Percentiles rank a stretch among this genome's conserved stretches.
phyloP scores from a whole-genome alignment of 2,329 filamentous ascomycete genomes.

The Penicillium crustosum region DNA sequence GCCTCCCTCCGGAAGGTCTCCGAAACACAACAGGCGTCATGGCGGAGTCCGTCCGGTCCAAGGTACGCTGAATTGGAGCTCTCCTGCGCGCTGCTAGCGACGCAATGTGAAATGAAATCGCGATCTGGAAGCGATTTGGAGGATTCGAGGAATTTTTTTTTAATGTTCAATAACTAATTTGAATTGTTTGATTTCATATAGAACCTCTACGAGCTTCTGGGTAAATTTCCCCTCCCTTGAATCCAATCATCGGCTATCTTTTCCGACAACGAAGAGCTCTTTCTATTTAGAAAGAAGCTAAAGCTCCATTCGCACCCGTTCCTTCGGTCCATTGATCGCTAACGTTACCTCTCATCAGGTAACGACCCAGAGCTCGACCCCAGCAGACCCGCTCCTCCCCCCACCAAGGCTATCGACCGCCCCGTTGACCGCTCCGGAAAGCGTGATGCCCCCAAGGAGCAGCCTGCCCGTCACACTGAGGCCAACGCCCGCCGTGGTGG shows the following conservation, averaged over 20 bases:
- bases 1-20: constrained; percentile 52
- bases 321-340: constrained; percentile 18
- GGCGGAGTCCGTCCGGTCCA: constrained; percentile 52
- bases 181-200: constrained; percentile 41
- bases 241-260: constrained; percentile 11
- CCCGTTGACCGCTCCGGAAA: constrained; percentile 72
- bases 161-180: constrained; percentile 24
- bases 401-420: constrained; percentile 89
- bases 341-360: constrained; percentile 50
- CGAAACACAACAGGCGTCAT: constrained; percentile 50
- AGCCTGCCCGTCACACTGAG: constrained; percentile 52
- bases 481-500: constrained; percentile 49
- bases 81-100: constrained; percentile 4
- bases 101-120: not conserved
- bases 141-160: constrained; percentile 1
- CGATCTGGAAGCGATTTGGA: constrained; percentile 6
- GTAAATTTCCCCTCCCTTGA: constrained; percentile 56
- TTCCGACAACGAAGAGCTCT: constrained; percentile 11
- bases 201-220: constrained; percentile 98
- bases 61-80: constrained; percentile 43
- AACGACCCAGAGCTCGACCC: constrained; percentile 70
- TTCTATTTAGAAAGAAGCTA: not conserved
- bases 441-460: constrained; percentile 78
- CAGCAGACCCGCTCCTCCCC: constrained; percentile 73
- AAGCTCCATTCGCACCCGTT: constrained; percentile 8